Percentiles rank a stretch among this genome's conserved stretches.
These are phyloP conservation scores for Tricholoma sp. DNA, from an alignment of 768 basidiomycete species.

Conservation along the genomic window DNA sequence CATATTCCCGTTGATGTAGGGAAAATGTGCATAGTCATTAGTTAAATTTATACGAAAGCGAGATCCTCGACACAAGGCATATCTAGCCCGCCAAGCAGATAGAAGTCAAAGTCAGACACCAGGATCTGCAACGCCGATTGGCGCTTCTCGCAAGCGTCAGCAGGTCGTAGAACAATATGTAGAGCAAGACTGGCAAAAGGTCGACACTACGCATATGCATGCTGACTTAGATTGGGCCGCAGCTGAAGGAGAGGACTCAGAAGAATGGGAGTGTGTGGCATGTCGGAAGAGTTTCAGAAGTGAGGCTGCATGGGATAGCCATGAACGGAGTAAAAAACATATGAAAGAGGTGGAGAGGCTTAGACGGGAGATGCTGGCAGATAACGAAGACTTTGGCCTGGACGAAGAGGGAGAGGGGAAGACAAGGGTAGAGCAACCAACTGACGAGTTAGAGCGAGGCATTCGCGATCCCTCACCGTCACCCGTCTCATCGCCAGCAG, in stretches of 20 bases:
- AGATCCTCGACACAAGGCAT: slow-evolving; percentile 80
- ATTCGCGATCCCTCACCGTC: neutral
- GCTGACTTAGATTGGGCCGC: slow-evolving; percentile 73
- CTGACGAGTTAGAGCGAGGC: neutral
- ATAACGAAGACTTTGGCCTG: slow-evolving; percentile 58
- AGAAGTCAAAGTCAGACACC: slow-evolving; percentile 23
- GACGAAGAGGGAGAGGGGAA: slow-evolving; percentile 21
- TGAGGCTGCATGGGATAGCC: slow-evolving; percentile 94
- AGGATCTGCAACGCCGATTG: slow-evolving; percentile 25
- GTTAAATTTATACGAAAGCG: slow-evolving; percentile 77
- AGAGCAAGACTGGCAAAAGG: slow-evolving; percentile 89
- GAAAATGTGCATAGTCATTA: slow-evolving; percentile 45
- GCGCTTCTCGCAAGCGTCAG: slow-evolving; percentile 21
- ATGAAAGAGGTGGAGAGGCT: slow-evolving; percentile 80
- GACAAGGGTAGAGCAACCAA: neutral
- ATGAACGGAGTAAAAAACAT: slow-evolving; percentile 94
- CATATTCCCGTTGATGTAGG: neutral
- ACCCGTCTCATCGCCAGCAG: slow-evolving; percentile 2
- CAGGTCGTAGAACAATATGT: slow-evolving; percentile 45
- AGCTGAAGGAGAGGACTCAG: slow-evolving; percentile 63
- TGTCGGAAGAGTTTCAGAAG: slow-evolving; percentile 87
- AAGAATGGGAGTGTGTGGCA: slow-evolving; percentile 95
- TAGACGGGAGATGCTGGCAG: slow-evolving; percentile 69
- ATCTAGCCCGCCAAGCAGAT: slow-evolving; percentile 47
- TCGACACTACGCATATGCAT: slow-evolving; percentile 37